Conservation (phyloP, 164 flowering plant species). For the Brasenia schreberi region DNA sequence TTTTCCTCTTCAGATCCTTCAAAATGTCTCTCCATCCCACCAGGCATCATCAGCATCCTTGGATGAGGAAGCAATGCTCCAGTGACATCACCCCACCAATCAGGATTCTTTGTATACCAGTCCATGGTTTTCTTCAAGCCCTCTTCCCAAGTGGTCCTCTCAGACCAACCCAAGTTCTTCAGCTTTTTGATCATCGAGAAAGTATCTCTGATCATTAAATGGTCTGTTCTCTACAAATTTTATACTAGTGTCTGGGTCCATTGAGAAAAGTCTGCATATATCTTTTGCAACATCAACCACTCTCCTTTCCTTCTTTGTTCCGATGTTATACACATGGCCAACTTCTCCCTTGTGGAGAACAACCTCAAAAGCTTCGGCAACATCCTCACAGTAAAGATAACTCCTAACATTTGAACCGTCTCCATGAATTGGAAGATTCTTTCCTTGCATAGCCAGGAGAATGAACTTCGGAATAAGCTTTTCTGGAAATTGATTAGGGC, state of each 20-base stretch:
- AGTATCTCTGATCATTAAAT: conserved; percentile 64
- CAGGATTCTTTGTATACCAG: conserved; percentile 54
- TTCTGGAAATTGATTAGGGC: conserved; percentile 75
- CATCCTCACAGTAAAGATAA: conserved; percentile 67
- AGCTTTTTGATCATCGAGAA: conserved; percentile 63
- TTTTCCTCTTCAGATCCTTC: conserved; percentile 32
- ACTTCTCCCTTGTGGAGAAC: conserved; percentile 73
- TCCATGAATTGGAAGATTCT: conserved; percentile 62
- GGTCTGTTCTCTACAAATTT: conserved; percentile 65
- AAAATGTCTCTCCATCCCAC: conserved; percentile 27
- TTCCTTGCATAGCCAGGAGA: conserved; percentile 61
- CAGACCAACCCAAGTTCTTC: conserved; percentile 61
- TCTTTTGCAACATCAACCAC: conserved; percentile 67
- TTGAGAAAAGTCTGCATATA: conserved; percentile 48
- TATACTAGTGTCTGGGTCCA: conserved; percentile 38
- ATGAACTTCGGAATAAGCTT: conserved; percentile 68
- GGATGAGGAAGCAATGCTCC: conserved; percentile 68
- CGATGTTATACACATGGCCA: conserved; percentile 71
- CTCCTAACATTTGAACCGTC: conserved; percentile 69
- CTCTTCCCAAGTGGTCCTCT: conserved; percentile 59
- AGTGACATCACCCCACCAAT: conserved; percentile 79
- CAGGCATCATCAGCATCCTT: conserved; percentile 69
- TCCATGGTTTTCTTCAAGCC: conserved; percentile 59
- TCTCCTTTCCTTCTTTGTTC: conserved; percentile 67
- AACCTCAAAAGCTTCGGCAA: conserved; percentile 74